Conservation (phyloP, 1,139 yeast species). For the Geotrichum aggregatum region DNA sequence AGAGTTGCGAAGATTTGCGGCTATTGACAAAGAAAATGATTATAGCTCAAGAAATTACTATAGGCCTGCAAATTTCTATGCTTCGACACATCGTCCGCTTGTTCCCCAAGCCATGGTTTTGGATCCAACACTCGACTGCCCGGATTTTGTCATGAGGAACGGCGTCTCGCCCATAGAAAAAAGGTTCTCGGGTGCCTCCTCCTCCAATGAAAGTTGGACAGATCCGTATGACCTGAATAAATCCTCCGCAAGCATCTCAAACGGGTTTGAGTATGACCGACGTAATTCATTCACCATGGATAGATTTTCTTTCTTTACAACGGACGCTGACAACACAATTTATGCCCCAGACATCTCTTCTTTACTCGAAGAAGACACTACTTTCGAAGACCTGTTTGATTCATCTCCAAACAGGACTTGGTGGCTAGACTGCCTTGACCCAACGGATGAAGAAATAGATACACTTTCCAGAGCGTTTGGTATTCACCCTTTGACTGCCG, state of each 20-base stretch:
- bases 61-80: constrained; percentile 11
- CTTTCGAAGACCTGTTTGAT: constrained; percentile 61
- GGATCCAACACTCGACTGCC: not conserved
- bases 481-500: constrained; percentile 92
- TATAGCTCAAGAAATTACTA: constrained; percentile 13
- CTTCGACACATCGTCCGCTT: constrained; percentile 15
- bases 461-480: constrained; percentile 85
- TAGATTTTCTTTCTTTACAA: constrained; percentile 76
- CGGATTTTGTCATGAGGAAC: not conserved
- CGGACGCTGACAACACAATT: constrained; percentile 78
- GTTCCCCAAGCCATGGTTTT: constrained; percentile 19
- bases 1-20: constrained; percentile 40
- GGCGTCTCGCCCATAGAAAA: not conserved
- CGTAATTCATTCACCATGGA: constrained; percentile 39
- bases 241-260: not conserved
- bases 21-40: constrained; percentile 23
- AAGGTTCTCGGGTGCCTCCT: not conserved
- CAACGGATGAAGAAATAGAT: constrained; percentile 94
- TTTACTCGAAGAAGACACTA: constrained; percentile 59
- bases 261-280: constrained; percentile 38
- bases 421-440: constrained; percentile 91
- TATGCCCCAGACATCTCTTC: constrained; percentile 86
- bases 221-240: not conserved
- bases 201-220: not conserved
- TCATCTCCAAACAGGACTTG: constrained; percentile 50